Base-by-base conservation (phyloP, 192 early-diverging fungal species). In the Umbelopsis ramanniana region DNA sequence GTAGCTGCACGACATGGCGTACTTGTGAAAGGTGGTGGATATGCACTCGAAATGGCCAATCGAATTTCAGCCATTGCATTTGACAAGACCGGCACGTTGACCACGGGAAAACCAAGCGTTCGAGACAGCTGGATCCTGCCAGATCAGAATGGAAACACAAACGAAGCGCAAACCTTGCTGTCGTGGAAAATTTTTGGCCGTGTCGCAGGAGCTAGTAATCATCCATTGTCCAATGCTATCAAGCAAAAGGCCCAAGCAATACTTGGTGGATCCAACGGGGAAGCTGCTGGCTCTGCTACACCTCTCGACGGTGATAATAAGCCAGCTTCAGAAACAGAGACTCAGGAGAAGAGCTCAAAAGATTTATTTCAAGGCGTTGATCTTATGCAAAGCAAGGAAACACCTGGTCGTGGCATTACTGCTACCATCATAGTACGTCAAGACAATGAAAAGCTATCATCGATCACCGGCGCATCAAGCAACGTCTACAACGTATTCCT, bases 71-170 rank as follows among this genome's bases (percentile, higher is more conserved):
- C 84, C n/a, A 86, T 95, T 53, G 86, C 86, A 15, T 94, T 94
- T 81, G 94, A 95, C 76, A 95, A 95, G 73, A 95, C 94, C 45
- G 94, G 94, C 15, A 95, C 94, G 0, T 60, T 94, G 11, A 95
- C 94, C 1, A 76, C 73, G 17, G 81, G 94, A 35, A 91, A 89
- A 37, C 93, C 93, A 23, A 79, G 74, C 4, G 87, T 91, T 23
- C 73, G 72, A 9, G 68, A 76, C 52, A 40, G 22, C 0, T 80
- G 79, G 79, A 55, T 80, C 17, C 29, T 52, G 2, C 6, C 43
- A 29, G 15, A 72, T 23, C 33, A 70, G 57, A 50, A 57, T 23
- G 47, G 40, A 33, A 53, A 24, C 38, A 17, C 37, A 0, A 17
- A 52, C 33, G 33, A 29, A 2, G 24, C 48, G 0, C 48, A 79